Evolutionary conservation across 306 rosid genomes (phyloP), one percentile per base, ranked within the genome.

Genomic region (Ziziphus jujuba): DNA sequence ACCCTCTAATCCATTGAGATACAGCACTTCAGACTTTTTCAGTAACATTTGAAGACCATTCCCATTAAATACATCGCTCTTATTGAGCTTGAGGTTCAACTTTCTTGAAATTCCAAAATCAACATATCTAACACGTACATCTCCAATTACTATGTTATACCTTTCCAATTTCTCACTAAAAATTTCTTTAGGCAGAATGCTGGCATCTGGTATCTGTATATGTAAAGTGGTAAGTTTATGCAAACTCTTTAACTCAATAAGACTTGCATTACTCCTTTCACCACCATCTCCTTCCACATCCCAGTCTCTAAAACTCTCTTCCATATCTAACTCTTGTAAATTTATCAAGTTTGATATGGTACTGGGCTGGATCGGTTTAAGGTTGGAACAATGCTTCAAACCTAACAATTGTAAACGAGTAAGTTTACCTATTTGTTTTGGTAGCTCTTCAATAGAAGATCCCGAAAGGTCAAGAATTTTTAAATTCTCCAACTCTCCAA

Each of bases 401-500:
- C 84, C 85, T 15, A 83, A 51, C 69, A 81, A 28, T 34, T 51
- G 76, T 2, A 86, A 59, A 38, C 61, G 67, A 38, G 47, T 34
- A 14, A 86, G 34, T 3, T 78, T 70, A 31, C 61, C 69, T 20
- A 85, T 66, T 36, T 66, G 63, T 40, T 17, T 15, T 0, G 87
- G 85, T 33, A 85, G 65, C 10, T 43, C 38, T 24, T 62, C 48
- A n/a, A 82, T 16, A 5, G 55, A 17, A n/a, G 91, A 85, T 0
- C 24, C 0, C 28, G 64, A 1, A 61, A 82, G 13, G 73, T 84
- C 77, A 4, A 85, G 82, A 61, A 85, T 70, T 80, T 74, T 67
- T n/a, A n/a, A n/a, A n/a, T n/a, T n/a, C n/a, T n/a, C n/a, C n/a
- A n/a, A n/a, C n/a, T n/a, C n/a, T n/a, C n/a, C 19, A 85, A 85